Evolutionary conservation across 2,329 filamentous ascomycete species (phyloP).

Genomic region (Chrysoporthe deuterocubensis): DNA sequence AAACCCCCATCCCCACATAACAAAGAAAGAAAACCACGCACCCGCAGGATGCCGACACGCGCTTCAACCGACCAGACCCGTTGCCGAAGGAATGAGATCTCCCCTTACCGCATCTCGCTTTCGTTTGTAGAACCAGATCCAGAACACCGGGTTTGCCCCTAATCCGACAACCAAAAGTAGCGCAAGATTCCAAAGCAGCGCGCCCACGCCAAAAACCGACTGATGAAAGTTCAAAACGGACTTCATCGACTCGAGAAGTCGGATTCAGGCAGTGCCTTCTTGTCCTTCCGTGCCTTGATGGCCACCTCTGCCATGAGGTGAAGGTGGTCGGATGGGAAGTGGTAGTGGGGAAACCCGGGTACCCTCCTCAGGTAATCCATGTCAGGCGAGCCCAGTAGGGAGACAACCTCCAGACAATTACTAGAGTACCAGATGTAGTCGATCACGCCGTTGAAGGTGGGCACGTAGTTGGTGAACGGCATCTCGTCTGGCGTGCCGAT

Average conservation of each 20-base stretch:
- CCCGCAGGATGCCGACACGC: background rate
- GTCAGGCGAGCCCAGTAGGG: conserved; percentile 84
- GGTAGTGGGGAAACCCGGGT: conserved; percentile 90
- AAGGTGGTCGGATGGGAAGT: conserved; percentile 92
- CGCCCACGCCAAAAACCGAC: conserved; percentile 15
- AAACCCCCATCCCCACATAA: background rate
- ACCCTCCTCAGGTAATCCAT: conserved; percentile 82
- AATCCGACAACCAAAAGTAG: conserved; percentile 28
- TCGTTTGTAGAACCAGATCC: conserved; percentile 27
- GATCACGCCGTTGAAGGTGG: conserved; percentile 87
- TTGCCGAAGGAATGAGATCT: conserved; percentile 18
- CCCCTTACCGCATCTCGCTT: conserved; percentile 23
- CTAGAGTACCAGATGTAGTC: conserved; percentile 99
- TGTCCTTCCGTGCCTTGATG: conserved; percentile 85
- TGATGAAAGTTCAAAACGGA: conserved; percentile 17
- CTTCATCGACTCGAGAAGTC: conserved; percentile 50
- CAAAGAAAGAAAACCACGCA: background rate
- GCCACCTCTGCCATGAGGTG: conserved; percentile 88
- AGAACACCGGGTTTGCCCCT: conserved; percentile 28
- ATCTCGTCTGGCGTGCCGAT: conserved; percentile 83
- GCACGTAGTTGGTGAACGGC: conserved; percentile 95
- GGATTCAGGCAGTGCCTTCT: conserved; percentile 67
- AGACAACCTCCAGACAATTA: conserved; percentile 82
- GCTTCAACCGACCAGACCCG: conserved; percentile 3
- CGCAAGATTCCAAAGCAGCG: conserved; percentile 25